Base-by-base conservation (phyloP, 2,329 filamentous ascomycete species). In the Aspergillus pseudonomiae region DNA sequence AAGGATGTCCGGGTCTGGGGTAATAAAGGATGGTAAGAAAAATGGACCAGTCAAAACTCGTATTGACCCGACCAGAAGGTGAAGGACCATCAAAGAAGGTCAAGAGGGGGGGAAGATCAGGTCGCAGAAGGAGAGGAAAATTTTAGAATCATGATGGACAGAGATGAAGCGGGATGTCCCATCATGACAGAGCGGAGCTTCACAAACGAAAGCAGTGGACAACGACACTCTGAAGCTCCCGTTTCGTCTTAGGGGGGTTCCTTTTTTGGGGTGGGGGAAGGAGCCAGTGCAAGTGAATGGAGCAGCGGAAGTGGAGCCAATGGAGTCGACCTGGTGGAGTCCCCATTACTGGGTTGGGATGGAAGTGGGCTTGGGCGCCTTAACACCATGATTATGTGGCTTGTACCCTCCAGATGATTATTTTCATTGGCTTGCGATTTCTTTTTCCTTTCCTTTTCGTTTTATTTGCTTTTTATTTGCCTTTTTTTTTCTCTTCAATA, bases 181-280 rank as follows among this genome's bases (percentile, higher is more conserved):
- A 63, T 64, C 62, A 61, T 64, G 63, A 65, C 61, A 60, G 62
- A 64, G 67, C 67, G 67, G 67, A 69, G 66, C 67, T 63, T 68
- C 66, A 50, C 60, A 63, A 63, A 66, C 62, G 57, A 64, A 65
- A 61, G 41, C 61, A 59, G 62, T 62, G 62, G 60, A 48, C 57
- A 45, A 58, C 60, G 59, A 46, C 63, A 61, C 57, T 58, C 63
- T 57, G 60, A 45, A 62, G 58, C 59, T 63, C 46, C 61, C 58
- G 46, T 67, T 61, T 62, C 16, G 53, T 62, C 50, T 41, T 57
- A 59, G 57, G 53, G 65, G 55, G 57, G 46, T 24, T 52, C 64
- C 59, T 59, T 59, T 59, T 59, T 59, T 52, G 56, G 57, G 30
- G 61, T 46, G 48, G 43, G 57, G 61, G 58, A 54, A 58, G 54